Evolutionary conservation across 345 rosid species (phyloP).

Genomic region (Arabis hirsuta): DNA sequence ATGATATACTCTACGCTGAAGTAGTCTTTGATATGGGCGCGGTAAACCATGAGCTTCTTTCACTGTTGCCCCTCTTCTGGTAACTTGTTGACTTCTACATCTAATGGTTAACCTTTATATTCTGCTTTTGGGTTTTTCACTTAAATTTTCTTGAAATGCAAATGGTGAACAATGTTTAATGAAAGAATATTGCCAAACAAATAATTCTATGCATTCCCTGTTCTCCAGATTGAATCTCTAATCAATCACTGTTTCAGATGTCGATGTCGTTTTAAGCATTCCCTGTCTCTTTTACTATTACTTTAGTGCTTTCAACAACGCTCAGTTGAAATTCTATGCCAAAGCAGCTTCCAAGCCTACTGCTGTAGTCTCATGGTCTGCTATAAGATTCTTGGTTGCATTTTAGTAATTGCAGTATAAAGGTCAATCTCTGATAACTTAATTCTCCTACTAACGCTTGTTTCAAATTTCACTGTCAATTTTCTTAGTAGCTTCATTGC

Average conservation of each 20-base stretch:
- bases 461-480: not conserved
- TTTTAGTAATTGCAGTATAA: not conserved
- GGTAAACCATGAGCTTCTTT: constrained; percentile 85
- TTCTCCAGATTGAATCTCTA: not conserved
- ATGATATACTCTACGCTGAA: constrained; percentile 91
- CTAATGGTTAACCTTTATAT: constrained; percentile 11
- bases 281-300: not conserved
- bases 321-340: not conserved
- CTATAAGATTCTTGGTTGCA: constrained; percentile 8
- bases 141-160: not conserved
- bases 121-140: not conserved
- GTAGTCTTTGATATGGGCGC: constrained; percentile 87
- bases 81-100: constrained; percentile 47
- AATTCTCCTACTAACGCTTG: not conserved
- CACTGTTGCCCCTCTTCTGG: constrained; percentile 82
- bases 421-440: not conserved
- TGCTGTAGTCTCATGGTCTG: constrained; percentile 4
- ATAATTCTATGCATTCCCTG: not conserved
- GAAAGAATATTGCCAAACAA: not conserved
- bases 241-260: not conserved
- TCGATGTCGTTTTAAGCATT: constrained; percentile 7
- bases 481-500: not conserved
- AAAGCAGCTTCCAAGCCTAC: not conserved
- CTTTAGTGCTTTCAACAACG: not conserved
- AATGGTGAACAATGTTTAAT: not conserved